Evolutionary conservation across 805 yeast genomes (phyloP), one percentile per base, ranked within the genome.

Genomic region (Cyberlindnera euphorbiiphila): DNA sequence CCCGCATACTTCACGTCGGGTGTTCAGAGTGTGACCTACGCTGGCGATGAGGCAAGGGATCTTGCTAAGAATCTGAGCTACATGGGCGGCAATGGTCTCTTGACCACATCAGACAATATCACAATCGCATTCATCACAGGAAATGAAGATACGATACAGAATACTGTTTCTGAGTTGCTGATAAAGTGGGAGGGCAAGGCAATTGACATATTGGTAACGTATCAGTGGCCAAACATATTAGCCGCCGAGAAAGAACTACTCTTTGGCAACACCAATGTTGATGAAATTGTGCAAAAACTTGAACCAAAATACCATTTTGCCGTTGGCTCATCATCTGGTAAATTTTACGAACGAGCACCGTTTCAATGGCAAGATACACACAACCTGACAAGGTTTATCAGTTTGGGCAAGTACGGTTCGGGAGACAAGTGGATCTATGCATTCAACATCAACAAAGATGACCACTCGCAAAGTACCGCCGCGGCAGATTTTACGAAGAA

Each of bases 371-470:
- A 59, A 14, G 65, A 62, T 3, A 27, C 46, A 13, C 66, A 60
- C 0, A 51, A 66, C 11, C 52, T 69, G 2, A 74, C 87, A 0
- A 64, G 94, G 36, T 81, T 82, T 49, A 70, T 85, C 12, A 78
- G 87, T 53, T 55, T 85, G 32, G 83, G 76, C 0, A 65, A 68
- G 33, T 81, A 68, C 55, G 82, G 79, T 0, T 62, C 72, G 3
- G 66, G 68, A 9, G 69, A 64, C 3, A 74, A 72, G 54, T 86
- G 91, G 89, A 80, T 77, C 44, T 86, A 85, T 61, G 95, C 94
- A 0, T 85, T 85, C 45, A 68, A 66, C 25, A 35, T 76, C 20
- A 53, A 53, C 34, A 39, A 57, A 21, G 63, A 57, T 14, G n/a
- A 54, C 40, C 6, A 21, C 55, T 3, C 43, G 43, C 16, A 29